Percentiles rank a stretch among this genome's conserved stretches.
phyloP scores from a whole-genome alignment of 805 yeast species.

The Ogataea henricii region DNA sequence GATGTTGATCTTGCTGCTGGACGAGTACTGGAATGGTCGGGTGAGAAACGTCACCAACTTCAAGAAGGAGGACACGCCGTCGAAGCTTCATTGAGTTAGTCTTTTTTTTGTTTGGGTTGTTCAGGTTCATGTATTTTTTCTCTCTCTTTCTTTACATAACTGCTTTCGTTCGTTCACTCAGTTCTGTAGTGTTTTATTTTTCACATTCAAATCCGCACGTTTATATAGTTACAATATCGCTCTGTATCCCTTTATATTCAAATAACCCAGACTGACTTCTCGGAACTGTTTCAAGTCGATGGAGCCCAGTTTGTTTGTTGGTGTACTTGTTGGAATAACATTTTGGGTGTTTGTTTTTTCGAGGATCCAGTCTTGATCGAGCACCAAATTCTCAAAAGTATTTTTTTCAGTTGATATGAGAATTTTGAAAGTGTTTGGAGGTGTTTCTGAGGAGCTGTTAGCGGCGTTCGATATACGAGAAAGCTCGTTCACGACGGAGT shows the following conservation, averaged over 20 bases:
- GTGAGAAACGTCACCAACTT: constrained; percentile 16
- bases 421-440: constrained; percentile 25
- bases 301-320: constrained; percentile 14
- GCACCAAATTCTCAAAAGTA: constrained; percentile 16
- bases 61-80: constrained; percentile 21
- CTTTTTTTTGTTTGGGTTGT: too few relatives aligned
- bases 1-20: constrained; percentile 36
- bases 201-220: background rate
- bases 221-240: constrained; percentile 11
- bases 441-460: constrained; percentile 16
- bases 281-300: constrained; percentile 22
- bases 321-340: constrained; percentile 10
- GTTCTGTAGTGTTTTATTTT: background rate
- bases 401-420: constrained; percentile 25
- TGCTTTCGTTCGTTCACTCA: background rate
- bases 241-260: constrained; percentile 29
- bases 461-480: constrained; percentile 10
- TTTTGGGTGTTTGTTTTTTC: constrained; percentile 12
- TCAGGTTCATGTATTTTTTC: too few relatives aligned
- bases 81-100: constrained; percentile 22
- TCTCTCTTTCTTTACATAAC: too few relatives aligned
- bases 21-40: constrained; percentile 27
- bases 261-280: constrained; percentile 29
- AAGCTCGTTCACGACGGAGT: constrained; percentile 27
- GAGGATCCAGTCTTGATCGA: constrained; percentile 29